Conservation (phyloP, 306 rosid genomes). For the Bauhinia variegata region DNA sequence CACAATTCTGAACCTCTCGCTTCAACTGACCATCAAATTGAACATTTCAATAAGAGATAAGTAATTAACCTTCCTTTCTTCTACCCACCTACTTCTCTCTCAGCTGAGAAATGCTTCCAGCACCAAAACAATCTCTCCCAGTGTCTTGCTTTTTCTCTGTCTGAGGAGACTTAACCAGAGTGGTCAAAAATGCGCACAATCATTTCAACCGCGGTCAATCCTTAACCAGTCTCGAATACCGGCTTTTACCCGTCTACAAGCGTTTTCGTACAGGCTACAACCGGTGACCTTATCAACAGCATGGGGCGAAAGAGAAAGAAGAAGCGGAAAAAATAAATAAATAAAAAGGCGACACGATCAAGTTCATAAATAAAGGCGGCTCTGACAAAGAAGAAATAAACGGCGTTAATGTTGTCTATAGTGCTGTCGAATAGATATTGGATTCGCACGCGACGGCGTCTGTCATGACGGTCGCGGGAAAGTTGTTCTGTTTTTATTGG, state of each 20-base stretch:
- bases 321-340: background rate
- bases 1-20: constrained; percentile 17
- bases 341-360: constrained; percentile 37
- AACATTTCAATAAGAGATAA: constrained; percentile 9
- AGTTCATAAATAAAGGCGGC: constrained; percentile 39
- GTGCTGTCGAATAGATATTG: constrained; percentile 9
- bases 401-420: background rate
- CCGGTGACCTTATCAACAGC: constrained; percentile 22
- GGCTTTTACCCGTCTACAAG: constrained; percentile 41
- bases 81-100: background rate
- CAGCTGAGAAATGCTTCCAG: constrained; percentile 43
- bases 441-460: constrained; percentile 41
- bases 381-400: background rate
- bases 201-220: constrained; percentile 66
- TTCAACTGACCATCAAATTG: background rate
- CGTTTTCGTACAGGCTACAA: constrained; percentile 35
- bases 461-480: constrained; percentile 41
- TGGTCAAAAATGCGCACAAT: constrained; percentile 62
- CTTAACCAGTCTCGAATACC: constrained; percentile 46
- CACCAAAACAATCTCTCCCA: constrained; percentile 21
- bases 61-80: background rate
- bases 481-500: constrained; percentile 61
- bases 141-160: constrained; percentile 27
- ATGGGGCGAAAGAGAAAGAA: too few relatives aligned
- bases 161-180: constrained; percentile 57